A percentile compares a stretch with the other conserved stretches of the same genome.
phyloP scores from a whole-genome alignment of 2,329 filamentous ascomycete species.

The Fusarium decemcellulare region DNA sequence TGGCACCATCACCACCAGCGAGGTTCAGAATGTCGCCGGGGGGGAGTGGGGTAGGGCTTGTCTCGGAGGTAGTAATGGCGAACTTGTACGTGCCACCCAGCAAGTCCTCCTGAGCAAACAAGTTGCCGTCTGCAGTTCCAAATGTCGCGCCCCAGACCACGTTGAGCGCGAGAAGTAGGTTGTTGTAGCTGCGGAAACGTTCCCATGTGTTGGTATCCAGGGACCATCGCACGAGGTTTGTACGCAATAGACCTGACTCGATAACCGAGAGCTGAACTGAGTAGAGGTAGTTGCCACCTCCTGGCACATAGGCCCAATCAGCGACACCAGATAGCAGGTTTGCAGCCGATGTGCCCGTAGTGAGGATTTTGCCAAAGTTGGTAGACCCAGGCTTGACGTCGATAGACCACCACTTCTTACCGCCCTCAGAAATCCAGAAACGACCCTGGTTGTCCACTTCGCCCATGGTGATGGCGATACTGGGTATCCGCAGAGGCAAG shows the following conservation, averaged over 20 bases:
- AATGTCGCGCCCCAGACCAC: constrained; percentile 19
- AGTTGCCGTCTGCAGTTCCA: not conserved
- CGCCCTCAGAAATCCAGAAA: constrained; percentile 23
- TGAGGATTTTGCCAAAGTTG: constrained; percentile 8
- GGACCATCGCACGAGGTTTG: constrained; percentile 28
- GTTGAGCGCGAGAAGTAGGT: constrained; percentile 1
- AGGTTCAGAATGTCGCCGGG: constrained; percentile 21
- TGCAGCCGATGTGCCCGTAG: not conserved
- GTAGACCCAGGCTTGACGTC: constrained; percentile 9
- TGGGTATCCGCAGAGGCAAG: not conserved
- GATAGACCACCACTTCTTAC: constrained; percentile 28
- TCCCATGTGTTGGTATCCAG: constrained; percentile 15
- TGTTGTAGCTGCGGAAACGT: not conserved
- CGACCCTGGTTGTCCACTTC: constrained; percentile 30
- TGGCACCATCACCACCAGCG: constrained; percentile 30
- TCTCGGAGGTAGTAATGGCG: not conserved
- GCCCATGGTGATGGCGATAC: constrained; percentile 24
- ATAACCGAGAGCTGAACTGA: constrained; percentile 20
- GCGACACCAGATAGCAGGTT: not conserved
- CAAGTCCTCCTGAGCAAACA: constrained; percentile 22
- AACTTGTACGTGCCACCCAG: constrained; percentile 32
- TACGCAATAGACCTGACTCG: not conserved
- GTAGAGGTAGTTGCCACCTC: constrained; percentile 35
- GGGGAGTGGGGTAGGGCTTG: not conserved
- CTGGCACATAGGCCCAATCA: constrained; percentile 38